A percentile compares a stretch with the other conserved stretches of the same genome.
Conservation (phyloP, 2,329 filamentous ascomycete genomes). For the Aspergillus ibericus region DNA sequence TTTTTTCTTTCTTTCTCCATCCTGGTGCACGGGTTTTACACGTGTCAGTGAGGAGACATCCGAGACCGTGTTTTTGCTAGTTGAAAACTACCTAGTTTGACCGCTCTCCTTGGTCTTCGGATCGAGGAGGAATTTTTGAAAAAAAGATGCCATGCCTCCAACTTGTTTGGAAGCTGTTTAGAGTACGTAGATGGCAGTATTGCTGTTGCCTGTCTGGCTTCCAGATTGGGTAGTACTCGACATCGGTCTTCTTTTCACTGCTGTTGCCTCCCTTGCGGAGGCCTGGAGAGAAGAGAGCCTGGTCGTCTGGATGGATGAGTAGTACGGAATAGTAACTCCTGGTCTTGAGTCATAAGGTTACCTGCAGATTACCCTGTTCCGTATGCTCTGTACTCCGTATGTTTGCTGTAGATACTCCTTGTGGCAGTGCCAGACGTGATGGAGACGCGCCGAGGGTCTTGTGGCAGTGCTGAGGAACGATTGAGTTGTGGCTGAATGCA, state of each 20-base stretch:
- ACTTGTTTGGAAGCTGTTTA: conserved; percentile 19
- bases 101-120: conserved; percentile 70
- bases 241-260: conserved; percentile 41
- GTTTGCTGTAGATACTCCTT: neutral
- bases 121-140: conserved; percentile 80
- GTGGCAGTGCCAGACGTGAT: neutral
- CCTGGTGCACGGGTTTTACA: conserved; percentile 68
- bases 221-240: conserved; percentile 1
- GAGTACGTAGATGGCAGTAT: conserved; percentile 11
- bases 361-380: too few species aligned
- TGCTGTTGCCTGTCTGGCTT: neutral
- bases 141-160: conserved; percentile 30
- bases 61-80: conserved; percentile 86
- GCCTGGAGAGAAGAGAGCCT: conserved; percentile 39
- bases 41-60: conserved; percentile 84
- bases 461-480: conserved; percentile 5
- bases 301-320: neutral
- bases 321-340: too few species aligned
- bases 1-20: conserved; percentile 41
- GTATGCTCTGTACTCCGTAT: too few species aligned
- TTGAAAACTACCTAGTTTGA: conserved; percentile 80
- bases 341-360: too few species aligned
- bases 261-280: conserved; percentile 36
- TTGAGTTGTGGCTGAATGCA: conserved; percentile 19
- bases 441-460: neutral